Base-by-base conservation (phyloP, 2,329 filamentous ascomycete species). In the Alternaria panax region DNA sequence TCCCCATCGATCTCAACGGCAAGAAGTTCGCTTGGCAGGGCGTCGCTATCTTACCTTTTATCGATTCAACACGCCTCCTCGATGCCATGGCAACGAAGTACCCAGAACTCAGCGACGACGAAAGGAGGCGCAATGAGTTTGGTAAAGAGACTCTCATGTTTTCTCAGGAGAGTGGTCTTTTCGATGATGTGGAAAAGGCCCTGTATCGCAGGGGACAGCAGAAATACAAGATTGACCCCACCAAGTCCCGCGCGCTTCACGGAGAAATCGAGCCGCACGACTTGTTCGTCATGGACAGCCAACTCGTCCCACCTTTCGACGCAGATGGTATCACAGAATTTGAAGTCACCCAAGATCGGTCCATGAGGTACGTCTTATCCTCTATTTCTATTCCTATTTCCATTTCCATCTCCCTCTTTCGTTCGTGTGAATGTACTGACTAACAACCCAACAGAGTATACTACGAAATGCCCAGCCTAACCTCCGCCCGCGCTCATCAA, bases 1-100 rank as follows among this genome's bases (percentile, higher is more conserved):
- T 99, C 70, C 88, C 91, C 16, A 86, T 98, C 53, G 95, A 99
- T 77, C 81, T 98, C 41, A 99, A 99, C 67, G 95, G 95, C 54
- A 98, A 98, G 82, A 99, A 98, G 76, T 96, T 97, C 80, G 92
- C 93, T 0, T 99, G 96, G 95, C 94, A 98, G 77, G 95, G 95
- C 64, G 90, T 99, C 53, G 93, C 92, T 3, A 83, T 99, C 20
- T 84, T 99, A 32, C 95, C 95, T 0, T 99, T 98, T 77, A 99
- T 99, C 70, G 93, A 99, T 70, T 95, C 96, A 84, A 88, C 90
- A 52, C 88, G 93, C 53, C 82, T 99, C 18, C 83, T 99, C 8
- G 84, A 85, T 18, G 94, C 94, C 8, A 94, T 98, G 82, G 86
- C 87, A 47, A 90, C 88, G 64, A 92, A 91, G 70, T 97, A 97